A percentile compares a stretch with the other conserved stretches of the same genome.
Conservation (phyloP, 148 eudicot genomes). For the Simmondsia chinensis region DNA sequence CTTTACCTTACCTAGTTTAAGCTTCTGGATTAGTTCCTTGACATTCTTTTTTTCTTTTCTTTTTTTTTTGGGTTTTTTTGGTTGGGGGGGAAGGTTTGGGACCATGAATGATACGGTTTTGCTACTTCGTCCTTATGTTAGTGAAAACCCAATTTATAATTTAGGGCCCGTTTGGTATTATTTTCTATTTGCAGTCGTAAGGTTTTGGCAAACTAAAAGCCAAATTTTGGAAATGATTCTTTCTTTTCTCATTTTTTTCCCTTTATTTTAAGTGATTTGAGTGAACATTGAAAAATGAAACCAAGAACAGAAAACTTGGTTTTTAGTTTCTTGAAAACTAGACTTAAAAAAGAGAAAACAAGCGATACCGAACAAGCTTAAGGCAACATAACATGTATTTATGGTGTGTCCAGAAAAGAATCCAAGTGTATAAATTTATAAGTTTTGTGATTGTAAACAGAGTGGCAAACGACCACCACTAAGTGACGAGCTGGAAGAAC, state of each 20-base stretch:
- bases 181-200: no score
- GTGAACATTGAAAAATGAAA: no score
- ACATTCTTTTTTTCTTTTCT: neutral
- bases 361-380: neutral
- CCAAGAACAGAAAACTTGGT: no score
- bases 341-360: neutral
- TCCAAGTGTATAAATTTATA: neutral
- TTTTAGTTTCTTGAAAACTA: neutral
- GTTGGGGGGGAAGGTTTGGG: neutral
- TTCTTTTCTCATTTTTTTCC: no score
- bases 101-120: neutral
- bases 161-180: no score
- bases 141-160: no score
- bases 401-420: neutral
- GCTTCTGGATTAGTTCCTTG: neutral
- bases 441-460: conserved; percentile 26
- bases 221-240: no score
- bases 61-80: neutral
- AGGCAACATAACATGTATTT: neutral
- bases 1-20: neutral
- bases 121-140: no score
- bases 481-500: conserved; percentile 38
- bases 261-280: no score
- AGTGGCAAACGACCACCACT: conserved; percentile 64
- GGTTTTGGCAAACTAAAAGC: no score